Evolutionary conservation across 371 early-diverging fungal genomes (phyloP).

Genomic region (Capillidium rhysosporum): DNA sequence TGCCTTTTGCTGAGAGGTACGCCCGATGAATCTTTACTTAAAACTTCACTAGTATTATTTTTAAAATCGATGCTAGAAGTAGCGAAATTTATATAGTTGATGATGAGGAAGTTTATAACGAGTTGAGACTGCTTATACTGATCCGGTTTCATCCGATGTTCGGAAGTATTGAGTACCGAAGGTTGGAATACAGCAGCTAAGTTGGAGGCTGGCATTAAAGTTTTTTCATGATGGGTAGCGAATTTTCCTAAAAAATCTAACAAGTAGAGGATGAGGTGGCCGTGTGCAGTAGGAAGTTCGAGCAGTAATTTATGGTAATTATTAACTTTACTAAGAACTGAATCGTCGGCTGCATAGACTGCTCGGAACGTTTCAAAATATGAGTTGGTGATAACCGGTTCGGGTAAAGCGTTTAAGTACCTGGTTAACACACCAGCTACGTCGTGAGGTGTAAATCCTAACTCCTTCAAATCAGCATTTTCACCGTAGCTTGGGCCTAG

Average conservation of each 20-base stretch:
- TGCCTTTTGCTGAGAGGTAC: too few relatives aligned
- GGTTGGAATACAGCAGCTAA: conserved; percentile 44
- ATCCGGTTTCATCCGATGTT: conserved; percentile 26
- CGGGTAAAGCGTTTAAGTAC: conserved; percentile 36
- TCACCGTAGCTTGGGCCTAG: conserved; percentile 26
- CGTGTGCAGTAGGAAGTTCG: conserved; percentile 24
- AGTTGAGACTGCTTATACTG: conserved; percentile 31
- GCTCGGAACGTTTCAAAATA: conserved; percentile 27
- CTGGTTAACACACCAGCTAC: conserved; percentile 40
- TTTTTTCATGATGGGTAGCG: conserved; percentile 20
- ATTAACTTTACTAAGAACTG: conserved; percentile 17
- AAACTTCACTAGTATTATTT: too few relatives aligned
- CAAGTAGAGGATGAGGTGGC: conserved; percentile 30
- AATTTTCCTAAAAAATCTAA: conserved; percentile 31
- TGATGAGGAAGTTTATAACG: conserved; percentile 31
- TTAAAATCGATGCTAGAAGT: too few relatives aligned
- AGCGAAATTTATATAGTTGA: conserved; percentile 15
- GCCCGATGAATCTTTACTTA: too few relatives aligned
- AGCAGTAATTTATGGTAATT: conserved; percentile 27
- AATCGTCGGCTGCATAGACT: conserved; percentile 4
- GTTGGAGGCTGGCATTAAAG: conserved; percentile 30
- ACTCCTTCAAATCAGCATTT: conserved; percentile 24
- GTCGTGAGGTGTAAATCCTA: conserved; percentile 26
- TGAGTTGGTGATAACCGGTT: conserved; percentile 30
- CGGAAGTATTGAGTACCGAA: conserved; percentile 29